Evolutionary conservation across 352 stramenopile species (phyloP).

Genomic region (Stramenopiles sp.): DNA sequence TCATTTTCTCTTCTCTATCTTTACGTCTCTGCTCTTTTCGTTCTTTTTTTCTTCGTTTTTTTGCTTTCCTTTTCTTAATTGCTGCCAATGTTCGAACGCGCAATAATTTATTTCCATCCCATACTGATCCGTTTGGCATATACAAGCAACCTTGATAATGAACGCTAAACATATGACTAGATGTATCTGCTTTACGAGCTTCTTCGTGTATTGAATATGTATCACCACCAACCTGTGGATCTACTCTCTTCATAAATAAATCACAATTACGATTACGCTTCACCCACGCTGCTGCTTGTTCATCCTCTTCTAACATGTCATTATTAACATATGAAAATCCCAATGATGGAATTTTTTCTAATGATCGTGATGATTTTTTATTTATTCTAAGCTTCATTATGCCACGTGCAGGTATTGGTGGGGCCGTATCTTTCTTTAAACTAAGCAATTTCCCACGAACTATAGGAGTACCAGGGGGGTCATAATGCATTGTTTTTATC

Average conservation of each 20-base stretch:
- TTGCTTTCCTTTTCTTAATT: neutral
- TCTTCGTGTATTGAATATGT: conserved; percentile 4
- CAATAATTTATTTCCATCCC: conserved; percentile 2
- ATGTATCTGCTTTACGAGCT: neutral
- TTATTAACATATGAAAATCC: conserved; percentile 6
- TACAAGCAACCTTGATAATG: neutral
- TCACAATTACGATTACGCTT: neutral
- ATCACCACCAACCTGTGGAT: neutral
- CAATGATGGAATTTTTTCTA: conserved; percentile 1
- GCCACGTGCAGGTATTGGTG: neutral
- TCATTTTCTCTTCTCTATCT: conserved; percentile 2
- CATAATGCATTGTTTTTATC: too few species aligned
- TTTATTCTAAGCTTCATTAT: neutral
- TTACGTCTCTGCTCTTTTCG: neutral
- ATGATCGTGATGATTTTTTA: neutral
- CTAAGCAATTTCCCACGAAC: neutral
- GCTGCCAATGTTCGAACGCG: neutral
- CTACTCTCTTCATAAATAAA: conserved; percentile 1
- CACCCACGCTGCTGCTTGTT: neutral
- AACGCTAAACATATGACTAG: neutral
- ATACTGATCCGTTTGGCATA: neutral
- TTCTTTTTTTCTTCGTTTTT: neutral
- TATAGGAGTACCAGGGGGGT: too few species aligned
- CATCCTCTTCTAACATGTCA: conserved; percentile 5
- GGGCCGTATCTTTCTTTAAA: neutral